Evolutionary conservation across 371 early-diverging fungal genomes (phyloP).

Genomic region (Mortierella sp.): DNA sequence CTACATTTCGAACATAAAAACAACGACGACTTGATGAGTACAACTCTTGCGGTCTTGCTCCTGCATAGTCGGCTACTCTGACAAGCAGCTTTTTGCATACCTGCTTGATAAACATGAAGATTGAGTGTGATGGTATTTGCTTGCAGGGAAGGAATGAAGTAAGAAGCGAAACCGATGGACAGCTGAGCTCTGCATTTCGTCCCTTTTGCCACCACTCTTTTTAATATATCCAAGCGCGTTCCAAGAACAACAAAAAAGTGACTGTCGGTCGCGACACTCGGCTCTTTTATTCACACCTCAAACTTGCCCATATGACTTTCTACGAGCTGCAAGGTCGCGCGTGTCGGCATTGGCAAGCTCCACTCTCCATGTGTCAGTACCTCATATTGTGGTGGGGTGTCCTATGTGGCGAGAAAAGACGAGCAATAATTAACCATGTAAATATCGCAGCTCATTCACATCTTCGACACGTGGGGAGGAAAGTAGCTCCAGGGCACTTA

Average conservation of each 20-base stretch:
- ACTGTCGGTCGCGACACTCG: slow-evolving; percentile 14
- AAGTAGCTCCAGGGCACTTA: slow-evolving; percentile 10
- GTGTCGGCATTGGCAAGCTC: slow-evolving; percentile 50
- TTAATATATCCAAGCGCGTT: slow-evolving; percentile 15
- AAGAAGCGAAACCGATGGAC: neutral
- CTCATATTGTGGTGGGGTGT: slow-evolving; percentile 36
- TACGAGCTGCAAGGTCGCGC: slow-evolving; percentile 34
- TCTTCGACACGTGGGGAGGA: neutral
- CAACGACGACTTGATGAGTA: neutral
- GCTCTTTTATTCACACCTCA: neutral
- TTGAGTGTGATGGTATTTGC: slow-evolving; percentile 4
- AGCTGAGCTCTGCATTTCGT: neutral
- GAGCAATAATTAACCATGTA: neutral
- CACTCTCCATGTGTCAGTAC: slow-evolving; percentile 47
- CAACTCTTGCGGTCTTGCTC: neutral
- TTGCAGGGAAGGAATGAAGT: neutral
- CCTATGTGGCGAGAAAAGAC: slow-evolving; percentile 18
- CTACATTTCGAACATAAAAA: slow-evolving; percentile 50
- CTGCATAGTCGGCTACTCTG: neutral
- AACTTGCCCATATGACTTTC: slow-evolving; percentile 13
- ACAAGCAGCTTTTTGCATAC: slow-evolving; percentile 1
- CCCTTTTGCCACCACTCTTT: slow-evolving; percentile 21
- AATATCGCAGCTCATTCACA: neutral
- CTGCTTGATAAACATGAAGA: slow-evolving; percentile 58
- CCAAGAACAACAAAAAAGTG: slow-evolving; percentile 9